Evolutionary conservation across 2,329 filamentous ascomycete species (phyloP).

Genomic region (Mariannaea elegans): DNA sequence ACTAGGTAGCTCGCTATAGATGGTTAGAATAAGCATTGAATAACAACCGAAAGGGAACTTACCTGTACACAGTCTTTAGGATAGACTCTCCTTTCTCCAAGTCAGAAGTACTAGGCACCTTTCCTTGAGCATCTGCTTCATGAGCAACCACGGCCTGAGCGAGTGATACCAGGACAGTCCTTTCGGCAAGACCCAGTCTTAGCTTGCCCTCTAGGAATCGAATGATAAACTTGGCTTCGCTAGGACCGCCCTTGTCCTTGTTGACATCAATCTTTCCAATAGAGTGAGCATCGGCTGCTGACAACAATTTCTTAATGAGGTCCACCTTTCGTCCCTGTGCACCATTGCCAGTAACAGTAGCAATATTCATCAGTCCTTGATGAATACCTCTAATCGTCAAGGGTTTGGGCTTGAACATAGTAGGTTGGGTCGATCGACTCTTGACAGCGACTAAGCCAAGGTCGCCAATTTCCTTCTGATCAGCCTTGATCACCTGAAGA

Average conservation of each 20-base stretch:
- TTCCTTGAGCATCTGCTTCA: slow-evolving; percentile 76
- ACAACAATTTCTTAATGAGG: slow-evolving; percentile 95
- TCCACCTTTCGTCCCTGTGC: slow-evolving; percentile 92
- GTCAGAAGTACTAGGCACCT: slow-evolving; percentile 76
- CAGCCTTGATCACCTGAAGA: slow-evolving; percentile 88
- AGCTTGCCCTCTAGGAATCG: slow-evolving; percentile 95
- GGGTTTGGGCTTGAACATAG: slow-evolving; percentile 97
- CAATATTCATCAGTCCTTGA: slow-evolving; percentile 86
- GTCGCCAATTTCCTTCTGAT: slow-evolving; percentile 96
- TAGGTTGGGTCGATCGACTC: slow-evolving; percentile 92
- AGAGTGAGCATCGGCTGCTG: slow-evolving; percentile 80
- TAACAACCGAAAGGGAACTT: slow-evolving; percentile 32
- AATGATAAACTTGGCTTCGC: slow-evolving; percentile 93
- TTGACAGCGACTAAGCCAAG: slow-evolving; percentile 94
- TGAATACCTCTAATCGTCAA: slow-evolving; percentile 88
- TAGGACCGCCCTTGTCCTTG: slow-evolving; percentile 91
- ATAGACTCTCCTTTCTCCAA: slow-evolving; percentile 84
- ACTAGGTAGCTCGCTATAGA: slow-evolving; percentile 84
- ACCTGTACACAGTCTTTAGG: slow-evolving; percentile 92
- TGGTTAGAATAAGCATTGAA: slow-evolving; percentile 43
- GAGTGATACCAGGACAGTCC: slow-evolving; percentile 87
- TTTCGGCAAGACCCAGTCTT: slow-evolving; percentile 89
- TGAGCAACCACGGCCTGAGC: slow-evolving; percentile 89
- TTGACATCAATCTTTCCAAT: slow-evolving; percentile 86
- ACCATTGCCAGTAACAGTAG: slow-evolving; percentile 85